Conservation (phyloP, 1,284 basidiomycete genomes). For the Melampsora larici-populina region DNA sequence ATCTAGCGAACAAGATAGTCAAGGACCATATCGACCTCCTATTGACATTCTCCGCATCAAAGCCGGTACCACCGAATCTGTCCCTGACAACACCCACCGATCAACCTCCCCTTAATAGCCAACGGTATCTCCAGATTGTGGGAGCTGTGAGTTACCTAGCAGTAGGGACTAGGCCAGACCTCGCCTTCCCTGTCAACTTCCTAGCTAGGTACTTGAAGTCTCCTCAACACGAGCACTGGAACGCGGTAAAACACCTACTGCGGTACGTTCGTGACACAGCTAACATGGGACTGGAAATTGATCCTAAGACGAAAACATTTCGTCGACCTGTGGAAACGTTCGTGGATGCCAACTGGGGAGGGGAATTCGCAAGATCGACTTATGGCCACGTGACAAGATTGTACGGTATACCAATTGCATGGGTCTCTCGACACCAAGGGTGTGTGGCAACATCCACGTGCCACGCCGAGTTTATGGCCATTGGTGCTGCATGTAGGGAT, state of each 20-base stretch:
- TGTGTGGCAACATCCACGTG: too few species aligned
- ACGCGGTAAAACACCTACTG: background rate
- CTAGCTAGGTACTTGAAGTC: background rate
- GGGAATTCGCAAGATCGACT: too few species aligned
- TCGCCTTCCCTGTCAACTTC: constrained; percentile 7
- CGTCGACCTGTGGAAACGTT: background rate
- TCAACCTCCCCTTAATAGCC: too few species aligned
- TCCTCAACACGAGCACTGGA: background rate
- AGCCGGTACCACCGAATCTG: too few species aligned
- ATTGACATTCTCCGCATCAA: too few species aligned
- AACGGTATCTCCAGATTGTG: too few species aligned
- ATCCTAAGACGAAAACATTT: background rate
- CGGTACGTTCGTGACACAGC: too few species aligned
- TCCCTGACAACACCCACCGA: too few species aligned
- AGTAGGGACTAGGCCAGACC: too few species aligned
- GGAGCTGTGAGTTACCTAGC: background rate
- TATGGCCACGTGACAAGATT: background rate
- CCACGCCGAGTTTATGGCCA: too few species aligned
- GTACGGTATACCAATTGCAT: background rate
- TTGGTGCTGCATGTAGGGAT: too few species aligned
- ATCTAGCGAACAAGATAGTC: background rate
- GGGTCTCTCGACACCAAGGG: background rate
- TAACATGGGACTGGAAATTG: background rate
- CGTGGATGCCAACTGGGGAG: constrained; percentile 2
- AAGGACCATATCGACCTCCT: background rate